Conservation (phyloP, 768 basidiomycete species). For the Trametopsis cervina region DNA sequence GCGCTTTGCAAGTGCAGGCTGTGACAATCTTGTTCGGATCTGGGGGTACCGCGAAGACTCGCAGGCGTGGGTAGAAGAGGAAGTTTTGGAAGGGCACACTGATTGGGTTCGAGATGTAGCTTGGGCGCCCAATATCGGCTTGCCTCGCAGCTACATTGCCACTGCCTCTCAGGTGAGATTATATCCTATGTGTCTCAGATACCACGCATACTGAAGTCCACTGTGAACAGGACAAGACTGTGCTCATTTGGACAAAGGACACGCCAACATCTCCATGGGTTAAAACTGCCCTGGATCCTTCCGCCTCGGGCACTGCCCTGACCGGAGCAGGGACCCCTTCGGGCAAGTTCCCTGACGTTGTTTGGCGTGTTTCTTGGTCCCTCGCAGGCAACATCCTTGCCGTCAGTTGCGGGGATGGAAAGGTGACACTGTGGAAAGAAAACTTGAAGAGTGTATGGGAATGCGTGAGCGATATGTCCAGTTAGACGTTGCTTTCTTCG, state of each 20-base stretch:
- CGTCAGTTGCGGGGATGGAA: conserved; percentile 96
- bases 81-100: conserved; percentile 83
- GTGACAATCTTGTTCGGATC: conserved; percentile 91
- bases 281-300: conserved; percentile 74
- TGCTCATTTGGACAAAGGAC: conserved; percentile 89
- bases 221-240: conserved; percentile 75
- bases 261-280: conserved; percentile 67
- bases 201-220: not conserved
- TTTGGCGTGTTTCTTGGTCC: conserved; percentile 99
- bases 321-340: conserved; percentile 34
- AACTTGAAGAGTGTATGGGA: conserved; percentile 94
- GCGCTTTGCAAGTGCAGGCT: conserved; percentile 92
- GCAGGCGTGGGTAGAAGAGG: conserved; percentile 88
- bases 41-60: conserved; percentile 88
- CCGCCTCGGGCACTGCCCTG: conserved; percentile 37
- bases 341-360: conserved; percentile 92
- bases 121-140: conserved; percentile 96
- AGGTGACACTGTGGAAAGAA: conserved; percentile 98
- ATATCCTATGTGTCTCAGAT: not conserved
- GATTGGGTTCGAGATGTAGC: conserved; percentile 99
- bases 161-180: conserved; percentile 77
- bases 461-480: conserved; percentile 92
- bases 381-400: conserved; percentile 93
- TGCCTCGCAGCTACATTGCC: conserved; percentile 92
- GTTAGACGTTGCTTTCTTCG: conserved; percentile 32